These are phyloP conservation scores for Syncephalastrum racemosum DNA, from an alignment of 371 early-diverging fungal species.

Conservation along the genomic window DNA sequence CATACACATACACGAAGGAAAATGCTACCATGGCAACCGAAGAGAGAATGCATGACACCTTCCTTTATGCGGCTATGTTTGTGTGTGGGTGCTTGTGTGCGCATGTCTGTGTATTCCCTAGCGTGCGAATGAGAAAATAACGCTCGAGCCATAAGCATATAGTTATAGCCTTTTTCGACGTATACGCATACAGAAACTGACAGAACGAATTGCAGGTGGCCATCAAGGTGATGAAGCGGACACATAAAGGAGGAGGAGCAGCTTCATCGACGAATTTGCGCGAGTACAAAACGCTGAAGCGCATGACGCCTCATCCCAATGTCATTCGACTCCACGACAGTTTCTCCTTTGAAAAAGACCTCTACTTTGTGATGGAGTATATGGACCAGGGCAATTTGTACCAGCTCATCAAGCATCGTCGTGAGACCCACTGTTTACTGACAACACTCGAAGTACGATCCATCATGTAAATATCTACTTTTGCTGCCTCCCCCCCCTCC, in stretches of 20 bases:
- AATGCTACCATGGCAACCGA: neutral
- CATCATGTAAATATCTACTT: conserved; percentile 27
- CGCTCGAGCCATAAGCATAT: no score
- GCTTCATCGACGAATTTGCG: conserved; percentile 57
- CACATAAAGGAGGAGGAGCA: conserved; percentile 81
- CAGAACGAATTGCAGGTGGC: conserved; percentile 67
- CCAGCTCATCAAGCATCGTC: conserved; percentile 76
- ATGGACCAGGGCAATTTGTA: conserved; percentile 91
- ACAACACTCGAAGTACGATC: conserved; percentile 28
- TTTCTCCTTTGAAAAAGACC: conserved; percentile 72
- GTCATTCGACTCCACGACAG: conserved; percentile 85
- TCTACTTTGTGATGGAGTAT: conserved; percentile 92
- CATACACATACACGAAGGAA: neutral
- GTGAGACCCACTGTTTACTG: conserved; percentile 40
- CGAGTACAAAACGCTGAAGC: conserved; percentile 70
- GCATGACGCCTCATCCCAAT: conserved; percentile 73
- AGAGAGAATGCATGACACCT: neutral
- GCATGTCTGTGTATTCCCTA: neutral
- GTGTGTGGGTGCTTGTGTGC: neutral
- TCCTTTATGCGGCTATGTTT: no score
- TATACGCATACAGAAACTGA: neutral
- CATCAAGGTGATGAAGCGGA: conserved; percentile 94
- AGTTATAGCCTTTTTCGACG: no score
- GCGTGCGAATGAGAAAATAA: no score
- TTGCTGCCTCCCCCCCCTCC: no score